A percentile compares a stretch with the other conserved stretches of the same genome.
phyloP scores from a whole-genome alignment of 257 asterid species.

The Rauvolfia tetraphylla region DNA sequence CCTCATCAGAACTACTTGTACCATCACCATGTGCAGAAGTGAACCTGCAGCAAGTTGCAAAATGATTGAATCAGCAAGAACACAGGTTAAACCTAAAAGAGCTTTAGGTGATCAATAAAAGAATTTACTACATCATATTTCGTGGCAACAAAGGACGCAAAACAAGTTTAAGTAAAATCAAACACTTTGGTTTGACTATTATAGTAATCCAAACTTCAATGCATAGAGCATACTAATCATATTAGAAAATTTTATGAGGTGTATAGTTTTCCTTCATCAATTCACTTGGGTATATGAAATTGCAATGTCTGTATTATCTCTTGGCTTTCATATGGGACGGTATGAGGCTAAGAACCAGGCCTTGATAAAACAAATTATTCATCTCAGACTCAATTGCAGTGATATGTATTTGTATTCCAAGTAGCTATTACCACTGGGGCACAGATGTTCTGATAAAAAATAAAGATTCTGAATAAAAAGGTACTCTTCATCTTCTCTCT shows the following conservation, averaged over 20 bases:
- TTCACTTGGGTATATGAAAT: too few species aligned
- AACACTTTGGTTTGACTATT: not conserved
- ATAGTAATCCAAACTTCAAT: too few species aligned
- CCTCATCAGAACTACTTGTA: conserved; percentile 3
- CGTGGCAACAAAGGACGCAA: not conserved
- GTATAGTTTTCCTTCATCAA: not conserved
- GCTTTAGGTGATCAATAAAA: not conserved
- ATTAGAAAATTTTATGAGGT: not conserved
- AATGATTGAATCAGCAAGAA: not conserved
- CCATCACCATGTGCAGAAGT: not conserved
- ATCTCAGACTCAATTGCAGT: not conserved
- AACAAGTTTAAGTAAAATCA: too few species aligned
- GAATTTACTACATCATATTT: too few species aligned
- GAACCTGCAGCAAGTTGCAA: not conserved
- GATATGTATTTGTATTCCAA: not conserved
- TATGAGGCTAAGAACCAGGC: too few species aligned
- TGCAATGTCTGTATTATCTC: too few species aligned
- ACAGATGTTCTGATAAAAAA: not conserved
- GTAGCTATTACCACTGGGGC: not conserved
- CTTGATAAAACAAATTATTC: too few species aligned
- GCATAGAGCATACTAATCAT: not conserved
- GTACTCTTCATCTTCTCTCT: not conserved
- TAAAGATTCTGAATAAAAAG: not conserved
- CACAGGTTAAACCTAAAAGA: not conserved
- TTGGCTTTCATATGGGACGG: too few species aligned